Percentiles rank a stretch among this genome's conserved stretches.
phyloP scores from a whole-genome alignment of 116 monocot species.

The Cymodocea nodosa region DNA sequence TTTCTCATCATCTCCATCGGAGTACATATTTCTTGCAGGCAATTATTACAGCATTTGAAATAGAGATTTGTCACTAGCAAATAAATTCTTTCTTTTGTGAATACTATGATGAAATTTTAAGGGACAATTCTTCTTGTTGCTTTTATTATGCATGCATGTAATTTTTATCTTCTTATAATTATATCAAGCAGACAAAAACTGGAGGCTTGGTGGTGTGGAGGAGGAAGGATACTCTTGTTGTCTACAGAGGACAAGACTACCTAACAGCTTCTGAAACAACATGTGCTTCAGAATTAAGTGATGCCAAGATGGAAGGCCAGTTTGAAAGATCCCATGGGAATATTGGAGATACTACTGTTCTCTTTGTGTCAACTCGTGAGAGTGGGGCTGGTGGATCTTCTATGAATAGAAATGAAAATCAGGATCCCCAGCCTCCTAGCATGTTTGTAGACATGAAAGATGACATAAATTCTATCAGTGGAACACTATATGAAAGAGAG shows the following conservation, averaged over 20 bases:
- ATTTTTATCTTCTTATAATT: neutral
- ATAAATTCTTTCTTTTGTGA: neutral
- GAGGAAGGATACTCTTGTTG: constrained; percentile 52
- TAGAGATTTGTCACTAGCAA: neutral
- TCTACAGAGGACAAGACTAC: constrained; percentile 38
- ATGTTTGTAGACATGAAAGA: constrained; percentile 5
- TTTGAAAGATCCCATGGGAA: constrained; percentile 3
- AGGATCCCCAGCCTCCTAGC: neutral
- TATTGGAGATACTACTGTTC: neutral
- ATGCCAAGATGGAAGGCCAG: neutral
- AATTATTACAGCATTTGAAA: neutral
- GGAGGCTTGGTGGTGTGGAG: constrained; percentile 85
- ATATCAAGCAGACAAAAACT: constrained; percentile 46
- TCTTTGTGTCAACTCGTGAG: neutral
- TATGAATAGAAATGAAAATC: neutral
- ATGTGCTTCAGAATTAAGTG: constrained; percentile 1
- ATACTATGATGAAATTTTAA: no score
- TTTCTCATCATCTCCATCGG: no score
- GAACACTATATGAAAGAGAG: constrained; percentile 74
- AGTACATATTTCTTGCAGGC: neutral
- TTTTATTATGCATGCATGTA: neutral
- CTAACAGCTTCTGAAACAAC: neutral
- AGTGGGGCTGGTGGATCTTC: neutral
- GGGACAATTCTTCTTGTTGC: no score
- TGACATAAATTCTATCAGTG: constrained; percentile 11